Percentiles rank a stretch among this genome's conserved stretches.
Evolutionary conservation across 2,329 filamentous ascomycete species (phyloP).

Genomic region (Sordariomycetes sp.): DNA sequence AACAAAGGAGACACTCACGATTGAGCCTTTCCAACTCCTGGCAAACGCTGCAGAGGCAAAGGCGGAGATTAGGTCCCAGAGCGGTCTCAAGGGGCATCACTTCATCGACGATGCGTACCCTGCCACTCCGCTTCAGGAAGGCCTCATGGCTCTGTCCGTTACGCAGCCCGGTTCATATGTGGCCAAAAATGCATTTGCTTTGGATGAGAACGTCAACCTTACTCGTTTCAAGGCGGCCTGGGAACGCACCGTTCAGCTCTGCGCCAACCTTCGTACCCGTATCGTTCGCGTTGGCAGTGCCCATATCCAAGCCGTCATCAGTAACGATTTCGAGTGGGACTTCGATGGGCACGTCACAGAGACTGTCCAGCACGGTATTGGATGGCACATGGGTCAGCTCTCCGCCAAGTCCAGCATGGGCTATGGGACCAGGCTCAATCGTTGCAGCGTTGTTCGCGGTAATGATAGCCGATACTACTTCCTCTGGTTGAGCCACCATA

Average conservation of each 20-base stretch:
- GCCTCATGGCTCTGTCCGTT: conserved; percentile 34
- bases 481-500: conserved; percentile 4
- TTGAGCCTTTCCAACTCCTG: background rate
- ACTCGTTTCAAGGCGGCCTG: conserved; percentile 8
- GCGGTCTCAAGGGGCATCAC: background rate
- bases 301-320: conserved; percentile 5
- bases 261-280: conserved; percentile 10
- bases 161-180: conserved; percentile 14
- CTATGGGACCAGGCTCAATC: conserved; percentile 2
- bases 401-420: conserved; percentile 3
- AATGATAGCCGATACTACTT: background rate
- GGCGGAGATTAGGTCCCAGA: background rate
- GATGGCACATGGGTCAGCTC: too few relatives aligned
- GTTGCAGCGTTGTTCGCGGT: conserved; percentile 1
- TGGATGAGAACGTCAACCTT: conserved; percentile 7
- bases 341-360: background rate
- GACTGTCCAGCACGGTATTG: background rate
- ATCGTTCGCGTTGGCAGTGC: conserved; percentile 7
- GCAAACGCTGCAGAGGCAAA: background rate
- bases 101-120: conserved; percentile 36
- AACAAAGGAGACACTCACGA: background rate
- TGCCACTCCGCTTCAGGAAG: conserved; percentile 38
- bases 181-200: conserved; percentile 6
- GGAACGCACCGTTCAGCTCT: conserved; percentile 7
- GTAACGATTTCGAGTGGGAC: conserved; percentile 4